These are phyloP conservation scores for Sugiyamaella valdiviana DNA, from an alignment of 805 yeast genomes.

Conservation along the genomic window DNA sequence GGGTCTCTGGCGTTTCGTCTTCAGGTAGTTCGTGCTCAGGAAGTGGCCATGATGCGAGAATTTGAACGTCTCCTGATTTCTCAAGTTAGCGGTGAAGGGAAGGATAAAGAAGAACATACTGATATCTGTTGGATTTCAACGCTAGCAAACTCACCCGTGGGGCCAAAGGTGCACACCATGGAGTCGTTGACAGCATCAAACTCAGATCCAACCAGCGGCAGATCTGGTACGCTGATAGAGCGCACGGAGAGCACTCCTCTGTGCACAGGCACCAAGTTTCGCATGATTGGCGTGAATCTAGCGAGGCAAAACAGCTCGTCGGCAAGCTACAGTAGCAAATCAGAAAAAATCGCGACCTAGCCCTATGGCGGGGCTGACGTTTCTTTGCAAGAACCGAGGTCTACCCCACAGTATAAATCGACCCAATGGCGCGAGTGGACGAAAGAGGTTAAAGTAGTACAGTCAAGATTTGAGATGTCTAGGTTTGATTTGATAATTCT, in stretches of 20 bases:
- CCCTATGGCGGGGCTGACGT: background rate
- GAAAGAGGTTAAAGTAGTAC: no score
- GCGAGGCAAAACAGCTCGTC: background rate
- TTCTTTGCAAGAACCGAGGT: no score
- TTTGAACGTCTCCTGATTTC: slow-evolving; percentile 53
- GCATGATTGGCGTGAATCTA: slow-evolving; percentile 13
- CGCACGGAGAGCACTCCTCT: slow-evolving; percentile 36
- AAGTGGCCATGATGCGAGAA: slow-evolving; percentile 54
- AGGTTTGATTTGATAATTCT: no score
- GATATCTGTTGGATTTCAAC: slow-evolving; percentile 70
- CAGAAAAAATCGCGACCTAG: background rate
- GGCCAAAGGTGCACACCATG: slow-evolving; percentile 57
- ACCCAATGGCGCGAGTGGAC: no score
- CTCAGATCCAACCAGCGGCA: slow-evolving; percentile 41
- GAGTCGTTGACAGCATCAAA: slow-evolving; percentile 74
- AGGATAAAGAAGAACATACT: slow-evolving; percentile 10
- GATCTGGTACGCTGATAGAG: slow-evolving; percentile 59
- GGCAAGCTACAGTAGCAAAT: background rate
- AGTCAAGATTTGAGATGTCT: no score
- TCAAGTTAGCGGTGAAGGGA: slow-evolving; percentile 22
- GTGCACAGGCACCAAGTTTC: slow-evolving; percentile 23
- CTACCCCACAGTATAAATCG: no score
- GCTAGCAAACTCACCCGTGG: slow-evolving; percentile 45
- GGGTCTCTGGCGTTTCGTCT: background rate
- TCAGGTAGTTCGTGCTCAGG: slow-evolving; percentile 5